phyloP scores from a whole-genome alignment of 768 basidiomycete genomes.

The Tricholoma saponaceum region DNA sequence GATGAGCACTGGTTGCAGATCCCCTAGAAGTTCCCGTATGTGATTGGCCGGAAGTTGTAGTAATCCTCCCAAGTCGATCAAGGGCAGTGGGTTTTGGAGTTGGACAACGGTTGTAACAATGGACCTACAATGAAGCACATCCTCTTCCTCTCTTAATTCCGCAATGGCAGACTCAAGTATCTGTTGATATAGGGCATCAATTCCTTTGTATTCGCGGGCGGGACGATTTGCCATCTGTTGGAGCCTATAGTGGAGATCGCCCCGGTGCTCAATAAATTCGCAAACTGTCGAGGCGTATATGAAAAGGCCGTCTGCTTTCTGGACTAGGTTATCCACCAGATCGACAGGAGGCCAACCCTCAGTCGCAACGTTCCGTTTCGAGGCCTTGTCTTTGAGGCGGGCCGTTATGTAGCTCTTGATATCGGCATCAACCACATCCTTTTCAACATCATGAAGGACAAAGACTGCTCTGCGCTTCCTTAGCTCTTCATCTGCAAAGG shows the following conservation, averaged over 20 bases:
- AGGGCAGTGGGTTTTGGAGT: slow-evolving; percentile 12
- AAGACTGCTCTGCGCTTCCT: slow-evolving; percentile 10
- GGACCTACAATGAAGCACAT: slow-evolving; percentile 6
- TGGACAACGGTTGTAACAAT: slow-evolving; percentile 10
- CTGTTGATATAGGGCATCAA: slow-evolving; percentile 10
- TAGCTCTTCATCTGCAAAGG: slow-evolving; percentile 7
- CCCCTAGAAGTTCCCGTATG: slow-evolving; percentile 11
- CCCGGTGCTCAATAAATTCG: slow-evolving; percentile 15
- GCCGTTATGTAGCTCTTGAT: slow-evolving; percentile 11
- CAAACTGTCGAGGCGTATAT: slow-evolving; percentile 17
- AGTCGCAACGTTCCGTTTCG: slow-evolving; percentile 1
- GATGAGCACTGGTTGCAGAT: slow-evolving; percentile 10
- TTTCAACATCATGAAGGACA: slow-evolving; percentile 19
- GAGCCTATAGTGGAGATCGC: slow-evolving; percentile 10
- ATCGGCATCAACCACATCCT: slow-evolving; percentile 16
- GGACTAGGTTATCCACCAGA: slow-evolving; percentile 3
- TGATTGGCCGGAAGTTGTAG: slow-evolving; percentile 11
- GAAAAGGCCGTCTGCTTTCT: slow-evolving; percentile 14
- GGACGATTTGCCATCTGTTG: slow-evolving; percentile 10
- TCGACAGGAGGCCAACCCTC: slow-evolving; percentile 15
- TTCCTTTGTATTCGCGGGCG: slow-evolving; percentile 9
- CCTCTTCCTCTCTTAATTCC: slow-evolving; percentile 5
- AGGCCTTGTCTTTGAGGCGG: slow-evolving; percentile 2
- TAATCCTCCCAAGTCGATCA: slow-evolving; percentile 7
- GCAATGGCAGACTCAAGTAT: slow-evolving; percentile 9